phyloP scores from a whole-genome alignment of 2,329 filamentous ascomycete species.

The Fusarium sp. region DNA sequence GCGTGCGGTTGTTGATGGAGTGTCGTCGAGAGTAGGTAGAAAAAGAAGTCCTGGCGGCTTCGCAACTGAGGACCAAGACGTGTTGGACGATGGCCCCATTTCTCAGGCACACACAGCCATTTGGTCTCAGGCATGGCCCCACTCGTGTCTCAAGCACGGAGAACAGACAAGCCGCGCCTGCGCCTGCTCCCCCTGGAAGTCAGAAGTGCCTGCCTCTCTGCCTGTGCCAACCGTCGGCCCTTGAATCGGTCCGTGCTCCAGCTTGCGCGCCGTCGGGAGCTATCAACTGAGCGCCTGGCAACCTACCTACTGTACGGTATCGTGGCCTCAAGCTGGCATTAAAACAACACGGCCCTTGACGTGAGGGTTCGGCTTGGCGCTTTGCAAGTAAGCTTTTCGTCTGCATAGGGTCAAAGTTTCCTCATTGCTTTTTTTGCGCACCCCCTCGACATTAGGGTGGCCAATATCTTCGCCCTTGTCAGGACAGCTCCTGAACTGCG shows the following conservation, averaged over 20 bases:
- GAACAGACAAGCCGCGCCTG: slow-evolving; percentile 8
- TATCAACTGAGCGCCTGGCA: slow-evolving; percentile 27
- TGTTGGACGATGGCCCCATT: slow-evolving; percentile 43
- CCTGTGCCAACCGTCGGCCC: slow-evolving; percentile 38
- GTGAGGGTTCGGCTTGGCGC: slow-evolving; percentile 3
- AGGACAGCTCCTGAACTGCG: slow-evolving; percentile 26
- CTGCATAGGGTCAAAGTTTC: neutral
- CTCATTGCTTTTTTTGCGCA: neutral
- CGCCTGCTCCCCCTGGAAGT: slow-evolving; percentile 19
- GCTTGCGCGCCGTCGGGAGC: slow-evolving; percentile 37
- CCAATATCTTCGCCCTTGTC: slow-evolving; percentile 8
- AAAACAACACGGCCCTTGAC: slow-evolving; percentile 28
- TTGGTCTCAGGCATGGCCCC: slow-evolving; percentile 24
- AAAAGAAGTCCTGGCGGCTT: slow-evolving; percentile 48
- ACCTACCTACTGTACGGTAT: slow-evolving; percentile 27
- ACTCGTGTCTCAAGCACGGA: slow-evolving; percentile 19
- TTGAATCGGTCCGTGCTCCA: slow-evolving; percentile 46
- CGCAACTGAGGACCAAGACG: slow-evolving; percentile 39
- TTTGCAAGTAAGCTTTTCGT: slow-evolving; percentile 1
- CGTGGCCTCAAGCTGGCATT: slow-evolving; percentile 44
- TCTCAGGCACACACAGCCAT: slow-evolving; percentile 48
- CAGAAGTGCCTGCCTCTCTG: slow-evolving; percentile 14
- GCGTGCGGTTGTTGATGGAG: slow-evolving; percentile 44
- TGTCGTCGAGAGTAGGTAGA: slow-evolving; percentile 46
- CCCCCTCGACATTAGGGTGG: neutral